Conservation (phyloP, 2,329 filamentous ascomycete species). For the Xylogone sp. region DNA sequence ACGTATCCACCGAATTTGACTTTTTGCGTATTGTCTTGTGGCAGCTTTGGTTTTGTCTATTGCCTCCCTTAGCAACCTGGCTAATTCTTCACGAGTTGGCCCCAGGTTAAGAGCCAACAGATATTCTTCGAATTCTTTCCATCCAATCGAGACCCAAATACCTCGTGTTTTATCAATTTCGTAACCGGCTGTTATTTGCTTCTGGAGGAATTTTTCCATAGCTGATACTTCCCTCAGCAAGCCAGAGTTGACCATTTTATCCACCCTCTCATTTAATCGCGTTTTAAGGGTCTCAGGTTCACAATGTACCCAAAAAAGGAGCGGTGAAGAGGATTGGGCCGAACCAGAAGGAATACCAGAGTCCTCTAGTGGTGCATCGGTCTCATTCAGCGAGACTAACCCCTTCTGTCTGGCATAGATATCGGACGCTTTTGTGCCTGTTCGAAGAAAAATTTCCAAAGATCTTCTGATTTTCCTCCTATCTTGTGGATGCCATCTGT, state of each 20-base stretch:
- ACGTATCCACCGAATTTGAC: slow-evolving; percentile 83
- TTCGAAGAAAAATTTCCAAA: slow-evolving; percentile 83
- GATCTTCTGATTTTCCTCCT: slow-evolving; percentile 84
- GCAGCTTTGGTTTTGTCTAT: slow-evolving; percentile 76
- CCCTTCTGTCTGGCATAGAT: slow-evolving; percentile 75
- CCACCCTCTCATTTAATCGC: slow-evolving; percentile 73
- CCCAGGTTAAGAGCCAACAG: slow-evolving; percentile 42
- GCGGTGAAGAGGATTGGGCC: slow-evolving; percentile 22
- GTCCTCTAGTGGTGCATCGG: not conserved
- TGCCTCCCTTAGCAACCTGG: slow-evolving; percentile 52
- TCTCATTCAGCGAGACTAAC: slow-evolving; percentile 13
- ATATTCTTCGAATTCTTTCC: slow-evolving; percentile 83
- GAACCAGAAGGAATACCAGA: not conserved
- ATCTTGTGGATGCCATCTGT: slow-evolving; percentile 92
- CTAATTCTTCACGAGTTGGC: slow-evolving; percentile 37
- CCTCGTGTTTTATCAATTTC: slow-evolving; percentile 71
- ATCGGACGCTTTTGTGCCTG: slow-evolving; percentile 76
- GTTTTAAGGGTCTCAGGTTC: slow-evolving; percentile 62
- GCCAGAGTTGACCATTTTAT: slow-evolving; percentile 73
- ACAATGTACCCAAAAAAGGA: slow-evolving; percentile 83
- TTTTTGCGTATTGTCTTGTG: slow-evolving; percentile 82
- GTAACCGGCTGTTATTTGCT: slow-evolving; percentile 42
- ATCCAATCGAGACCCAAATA: slow-evolving; percentile 96
- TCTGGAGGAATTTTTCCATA: slow-evolving; percentile 44
- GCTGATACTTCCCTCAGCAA: slow-evolving; percentile 58